Percentiles rank a stretch among this genome's conserved stretches.
Evolutionary conservation across 2,329 filamentous ascomycete genomes (phyloP).

Genomic region (Davidsoniella eucalypti): DNA sequence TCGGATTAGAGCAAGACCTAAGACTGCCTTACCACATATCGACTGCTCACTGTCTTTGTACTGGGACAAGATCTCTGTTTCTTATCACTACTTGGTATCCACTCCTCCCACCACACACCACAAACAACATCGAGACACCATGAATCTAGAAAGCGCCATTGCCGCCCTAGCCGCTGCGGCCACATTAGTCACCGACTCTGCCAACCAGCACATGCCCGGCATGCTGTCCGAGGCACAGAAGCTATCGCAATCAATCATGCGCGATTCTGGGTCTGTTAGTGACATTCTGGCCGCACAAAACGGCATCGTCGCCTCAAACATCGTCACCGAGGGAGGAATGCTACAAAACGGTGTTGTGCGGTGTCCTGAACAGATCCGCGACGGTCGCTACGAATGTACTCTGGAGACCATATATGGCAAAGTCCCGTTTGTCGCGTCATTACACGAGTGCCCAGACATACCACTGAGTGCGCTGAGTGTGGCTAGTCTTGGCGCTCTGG

Average conservation of each 20-base stretch:
- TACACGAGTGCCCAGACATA: not conserved
- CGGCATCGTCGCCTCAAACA: not conserved
- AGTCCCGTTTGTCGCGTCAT: not conserved
- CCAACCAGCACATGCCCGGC: not conserved
- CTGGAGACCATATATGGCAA: not conserved
- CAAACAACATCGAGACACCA: not conserved
- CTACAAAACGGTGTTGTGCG: not conserved
- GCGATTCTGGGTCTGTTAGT: not conserved
- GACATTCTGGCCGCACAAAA: not conserved
- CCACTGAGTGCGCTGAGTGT: not conserved
- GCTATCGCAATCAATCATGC: not conserved
- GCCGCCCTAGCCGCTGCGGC: not conserved
- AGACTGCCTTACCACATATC: too few relatives aligned
- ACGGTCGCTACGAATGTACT: not conserved
- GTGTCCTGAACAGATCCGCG: not conserved
- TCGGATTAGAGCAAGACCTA: too few relatives aligned
- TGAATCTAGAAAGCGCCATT: not conserved
- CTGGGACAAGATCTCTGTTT: not conserved
- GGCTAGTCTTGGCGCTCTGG: not conserved
- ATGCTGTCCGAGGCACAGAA: not conserved
- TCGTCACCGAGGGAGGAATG: not conserved
- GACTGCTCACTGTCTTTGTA: too few relatives aligned
- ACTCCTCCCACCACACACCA: not conserved
- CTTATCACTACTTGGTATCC: not conserved
- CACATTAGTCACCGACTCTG: not conserved